Conservation (phyloP, 116 monocot species). For the Trichopus zeylanicus region DNA sequence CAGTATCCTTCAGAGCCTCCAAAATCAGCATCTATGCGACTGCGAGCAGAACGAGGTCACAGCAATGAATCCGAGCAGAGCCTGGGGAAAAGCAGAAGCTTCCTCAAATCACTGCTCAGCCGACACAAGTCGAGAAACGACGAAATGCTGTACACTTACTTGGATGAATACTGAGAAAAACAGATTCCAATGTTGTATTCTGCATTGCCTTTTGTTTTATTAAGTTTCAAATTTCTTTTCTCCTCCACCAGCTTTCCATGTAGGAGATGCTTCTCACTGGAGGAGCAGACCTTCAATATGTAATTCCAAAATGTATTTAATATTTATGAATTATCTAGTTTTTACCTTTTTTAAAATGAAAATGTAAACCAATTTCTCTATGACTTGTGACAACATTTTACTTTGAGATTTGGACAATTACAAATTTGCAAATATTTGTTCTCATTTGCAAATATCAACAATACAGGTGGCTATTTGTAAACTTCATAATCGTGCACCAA, state of each 20-base stretch:
- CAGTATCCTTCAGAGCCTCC: slow-evolving; percentile 42
- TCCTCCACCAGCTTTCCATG: background rate
- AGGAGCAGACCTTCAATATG: no score
- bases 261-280: no score
- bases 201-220: background rate
- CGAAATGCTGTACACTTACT: slow-evolving; percentile 59
- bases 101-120: slow-evolving; percentile 78
- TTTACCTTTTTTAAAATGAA: no score
- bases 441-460: no score
- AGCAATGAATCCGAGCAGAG: slow-evolving; percentile 34
- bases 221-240: background rate
- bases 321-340: no score
- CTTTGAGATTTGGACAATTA: no score
- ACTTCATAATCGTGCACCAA: no score
- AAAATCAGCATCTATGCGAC: slow-evolving; percentile 46
- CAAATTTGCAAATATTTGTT: no score
- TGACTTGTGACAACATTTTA: no score
- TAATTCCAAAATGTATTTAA: no score
- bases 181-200: background rate
- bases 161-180: slow-evolving; percentile 70
- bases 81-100: slow-evolving; percentile 54
- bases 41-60: slow-evolving; percentile 47
- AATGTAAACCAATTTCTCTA: no score
- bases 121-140: slow-evolving; percentile 75
- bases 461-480: no score